phyloP scores from a whole-genome alignment of 192 early-diverging fungal species.

The Spizellomyces punctatus region DNA sequence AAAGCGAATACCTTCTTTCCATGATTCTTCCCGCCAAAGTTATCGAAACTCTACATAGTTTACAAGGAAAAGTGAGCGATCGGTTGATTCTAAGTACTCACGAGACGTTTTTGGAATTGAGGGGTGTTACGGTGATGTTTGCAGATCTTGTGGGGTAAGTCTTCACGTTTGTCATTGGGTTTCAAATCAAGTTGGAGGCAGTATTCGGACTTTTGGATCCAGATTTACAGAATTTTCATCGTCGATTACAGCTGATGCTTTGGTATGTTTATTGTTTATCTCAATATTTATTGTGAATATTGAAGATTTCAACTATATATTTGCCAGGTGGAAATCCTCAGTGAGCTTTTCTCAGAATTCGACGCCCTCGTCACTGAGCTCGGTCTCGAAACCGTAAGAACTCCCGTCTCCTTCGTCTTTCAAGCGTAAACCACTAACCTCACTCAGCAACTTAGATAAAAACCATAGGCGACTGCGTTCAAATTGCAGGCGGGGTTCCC shows the following conservation, averaged over 20 bases:
- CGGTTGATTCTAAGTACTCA: conserved; percentile 17
- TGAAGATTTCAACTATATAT: not conserved
- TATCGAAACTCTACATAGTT: conserved; percentile 25
- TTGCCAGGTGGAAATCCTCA: conserved; percentile 32
- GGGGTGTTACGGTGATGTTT: conserved; percentile 41
- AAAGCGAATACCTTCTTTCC: conserved; percentile 32
- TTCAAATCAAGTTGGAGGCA: not conserved
- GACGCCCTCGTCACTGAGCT: conserved; percentile 34
- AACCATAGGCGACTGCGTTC: conserved; percentile 42
- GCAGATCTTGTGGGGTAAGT: conserved; percentile 44
- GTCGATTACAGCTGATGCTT: conserved; percentile 18
- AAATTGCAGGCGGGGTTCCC: conserved; percentile 39
- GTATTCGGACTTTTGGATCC: too few species aligned
- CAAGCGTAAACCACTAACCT: not conserved
- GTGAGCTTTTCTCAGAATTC: conserved; percentile 38
- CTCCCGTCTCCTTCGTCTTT: not conserved
- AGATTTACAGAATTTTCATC: conserved; percentile 40
- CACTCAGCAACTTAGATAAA: conserved; percentile 29
- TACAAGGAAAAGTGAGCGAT: conserved; percentile 25
- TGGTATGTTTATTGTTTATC: conserved; percentile 14
- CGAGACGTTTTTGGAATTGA: conserved; percentile 37
- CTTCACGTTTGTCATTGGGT: not conserved
- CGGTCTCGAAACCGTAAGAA: conserved; percentile 36
- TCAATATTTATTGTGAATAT: not conserved
- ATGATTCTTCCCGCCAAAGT: conserved; percentile 41